Evolutionary conservation across 2,329 filamentous ascomycete species (phyloP).

Genomic region (Aspergillus nomiae): DNA sequence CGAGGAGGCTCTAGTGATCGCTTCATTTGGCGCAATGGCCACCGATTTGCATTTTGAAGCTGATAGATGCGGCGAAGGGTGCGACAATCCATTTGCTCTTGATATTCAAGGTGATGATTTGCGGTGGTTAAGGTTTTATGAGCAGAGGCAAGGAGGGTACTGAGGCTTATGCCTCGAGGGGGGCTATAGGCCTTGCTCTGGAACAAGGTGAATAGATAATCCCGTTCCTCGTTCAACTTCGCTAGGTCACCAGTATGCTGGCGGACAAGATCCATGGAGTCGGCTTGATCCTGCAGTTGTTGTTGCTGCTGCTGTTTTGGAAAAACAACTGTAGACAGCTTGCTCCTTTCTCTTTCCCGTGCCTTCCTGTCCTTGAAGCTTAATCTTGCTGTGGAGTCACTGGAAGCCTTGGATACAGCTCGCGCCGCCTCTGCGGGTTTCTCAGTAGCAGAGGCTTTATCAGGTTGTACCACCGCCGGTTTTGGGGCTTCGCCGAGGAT

Average conservation of each 20-base stretch:
- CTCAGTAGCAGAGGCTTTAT: conserved; percentile 40
- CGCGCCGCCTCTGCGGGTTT: conserved; percentile 28
- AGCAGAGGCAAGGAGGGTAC: conserved; percentile 76
- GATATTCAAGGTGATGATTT: conserved; percentile 79
- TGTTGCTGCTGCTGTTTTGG: conserved; percentile 64
- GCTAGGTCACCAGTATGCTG: conserved; percentile 51
- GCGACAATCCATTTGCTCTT: conserved; percentile 84
- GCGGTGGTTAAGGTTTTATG: conserved; percentile 88
- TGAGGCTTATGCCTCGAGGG: conserved; percentile 55
- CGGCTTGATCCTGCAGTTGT: conserved; percentile 51
- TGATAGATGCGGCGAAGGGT: conserved; percentile 86
- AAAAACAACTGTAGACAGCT: conserved; percentile 76
- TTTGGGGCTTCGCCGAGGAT: conserved; percentile 64
- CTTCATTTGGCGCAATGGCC: conserved; percentile 88
- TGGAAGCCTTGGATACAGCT: conserved; percentile 20
- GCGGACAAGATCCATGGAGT: conserved; percentile 39
- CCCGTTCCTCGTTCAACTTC: conserved; percentile 49
- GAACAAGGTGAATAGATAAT: conserved; percentile 67
- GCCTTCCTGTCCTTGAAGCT: conserved; percentile 55
- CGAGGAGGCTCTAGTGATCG: conserved; percentile 78
- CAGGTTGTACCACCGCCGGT: conserved; percentile 35
- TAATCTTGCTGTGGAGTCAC: conserved; percentile 40
- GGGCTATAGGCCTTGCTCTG: conserved; percentile 61
- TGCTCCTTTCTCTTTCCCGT: conserved; percentile 61
- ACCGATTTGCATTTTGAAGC: conserved; percentile 86